Percentiles rank a stretch among this genome's conserved stretches.
phyloP scores from a whole-genome alignment of 148 eudicot species.

The Rhododendron molle region DNA sequence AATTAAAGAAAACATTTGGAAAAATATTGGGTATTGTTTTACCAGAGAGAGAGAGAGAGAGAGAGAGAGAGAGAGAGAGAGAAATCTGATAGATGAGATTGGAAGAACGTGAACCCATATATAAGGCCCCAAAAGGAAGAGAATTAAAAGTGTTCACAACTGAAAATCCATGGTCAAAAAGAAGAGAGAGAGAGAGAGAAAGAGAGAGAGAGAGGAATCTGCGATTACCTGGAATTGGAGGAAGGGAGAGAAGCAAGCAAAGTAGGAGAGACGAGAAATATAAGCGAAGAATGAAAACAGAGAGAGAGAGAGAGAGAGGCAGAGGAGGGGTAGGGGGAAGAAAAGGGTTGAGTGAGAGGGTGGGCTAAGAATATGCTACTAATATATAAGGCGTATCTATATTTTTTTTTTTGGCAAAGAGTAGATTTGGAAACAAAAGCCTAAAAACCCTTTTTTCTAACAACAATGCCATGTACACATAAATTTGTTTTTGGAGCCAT shows the following conservation, averaged over 20 bases:
- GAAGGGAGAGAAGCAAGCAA: slow-evolving; percentile 34
- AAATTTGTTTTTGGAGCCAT: too few relatives aligned
- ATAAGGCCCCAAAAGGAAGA: not conserved
- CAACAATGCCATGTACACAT: too few relatives aligned
- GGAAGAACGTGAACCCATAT: slow-evolving; percentile 5
- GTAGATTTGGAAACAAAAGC: not conserved
- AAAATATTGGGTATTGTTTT: not conserved
- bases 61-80: slow-evolving; percentile 14
- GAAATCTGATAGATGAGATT: not conserved
- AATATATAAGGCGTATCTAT: not conserved
- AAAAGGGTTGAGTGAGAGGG: slow-evolving; percentile 34
- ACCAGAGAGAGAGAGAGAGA: slow-evolving; percentile 15
- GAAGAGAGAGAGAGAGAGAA: slow-evolving; percentile 13
- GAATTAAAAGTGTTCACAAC: not conserved
- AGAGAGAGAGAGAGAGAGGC: slow-evolving; percentile 9
- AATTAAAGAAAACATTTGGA: not conserved
- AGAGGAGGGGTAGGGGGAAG: slow-evolving; percentile 12
- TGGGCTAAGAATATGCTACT: slow-evolving; percentile 37
- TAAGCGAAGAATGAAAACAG: slow-evolving; percentile 12
- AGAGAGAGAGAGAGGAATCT: slow-evolving; percentile 26
- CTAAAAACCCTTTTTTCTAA: not conserved
- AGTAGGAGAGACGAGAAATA: not conserved
- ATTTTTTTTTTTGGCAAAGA: not conserved
- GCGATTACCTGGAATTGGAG: slow-evolving; percentile 37
- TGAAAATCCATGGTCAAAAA: slow-evolving; percentile 1